Percentiles rank a stretch among this genome's conserved stretches.
Evolutionary conservation across 2,329 filamentous ascomycete species (phyloP).

Genomic region (Ophiostoma sp.): DNA sequence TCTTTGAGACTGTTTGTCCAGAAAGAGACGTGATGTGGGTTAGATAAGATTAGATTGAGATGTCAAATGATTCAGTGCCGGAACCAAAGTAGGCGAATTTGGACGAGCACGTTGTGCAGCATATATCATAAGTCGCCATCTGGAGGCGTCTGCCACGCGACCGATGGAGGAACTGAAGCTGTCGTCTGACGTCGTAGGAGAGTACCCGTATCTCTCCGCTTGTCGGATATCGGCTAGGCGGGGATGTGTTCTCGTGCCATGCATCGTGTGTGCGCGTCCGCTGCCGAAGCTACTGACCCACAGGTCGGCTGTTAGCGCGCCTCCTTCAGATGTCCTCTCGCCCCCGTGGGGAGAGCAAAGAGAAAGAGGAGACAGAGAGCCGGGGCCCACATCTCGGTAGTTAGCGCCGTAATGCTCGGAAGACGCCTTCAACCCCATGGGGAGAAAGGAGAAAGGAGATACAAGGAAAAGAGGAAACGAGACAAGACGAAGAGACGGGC

Average conservation of each 20-base stretch:
- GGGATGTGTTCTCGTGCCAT: not conserved
- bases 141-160: not conserved
- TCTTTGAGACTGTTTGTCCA: not conserved
- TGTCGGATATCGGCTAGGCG: conserved; percentile 17
- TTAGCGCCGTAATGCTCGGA: conserved; percentile 7
- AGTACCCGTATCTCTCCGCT: not conserved
- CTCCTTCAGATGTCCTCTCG: not conserved
- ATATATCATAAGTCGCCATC: not conserved
- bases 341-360: not conserved
- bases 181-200: not conserved
- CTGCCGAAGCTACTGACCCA: not conserved
- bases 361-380: not conserved
- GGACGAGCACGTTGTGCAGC: not conserved
- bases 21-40: not conserved
- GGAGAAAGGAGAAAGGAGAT: conserved; percentile 9
- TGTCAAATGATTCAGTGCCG: not conserved
- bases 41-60: not conserved
- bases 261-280: not conserved
- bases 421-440: conserved; percentile 13
- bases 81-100: not conserved
- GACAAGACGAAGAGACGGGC: not conserved
- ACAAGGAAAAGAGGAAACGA: not conserved
- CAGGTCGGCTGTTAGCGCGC: not conserved
- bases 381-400: conserved; percentile 15
- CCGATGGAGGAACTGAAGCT: not conserved